Conservation (phyloP, 2,329 filamentous ascomycete genomes). For the Monosporascus sp. region DNA sequence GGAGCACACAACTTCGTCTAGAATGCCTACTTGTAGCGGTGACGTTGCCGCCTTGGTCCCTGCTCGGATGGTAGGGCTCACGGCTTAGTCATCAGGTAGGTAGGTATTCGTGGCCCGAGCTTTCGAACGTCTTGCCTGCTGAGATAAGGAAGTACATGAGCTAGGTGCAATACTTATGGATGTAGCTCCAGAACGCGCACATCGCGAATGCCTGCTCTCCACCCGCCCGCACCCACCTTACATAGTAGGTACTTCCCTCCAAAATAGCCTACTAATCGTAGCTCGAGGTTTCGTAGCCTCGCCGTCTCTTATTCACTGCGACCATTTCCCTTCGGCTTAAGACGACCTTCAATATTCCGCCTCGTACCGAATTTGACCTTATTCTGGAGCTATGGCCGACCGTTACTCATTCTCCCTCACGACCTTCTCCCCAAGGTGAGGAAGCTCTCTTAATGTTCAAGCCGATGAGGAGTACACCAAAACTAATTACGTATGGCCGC, state of each 20-base stretch:
- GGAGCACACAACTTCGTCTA: no score
- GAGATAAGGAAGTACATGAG: no score
- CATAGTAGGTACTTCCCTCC: not conserved
- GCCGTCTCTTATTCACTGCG: slow-evolving; percentile 6
- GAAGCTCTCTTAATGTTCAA: slow-evolving; percentile 40
- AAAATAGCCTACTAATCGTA: not conserved
- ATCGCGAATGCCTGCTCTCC: slow-evolving; percentile 8
- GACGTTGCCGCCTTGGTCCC: no score
- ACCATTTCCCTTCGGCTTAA: slow-evolving; percentile 1
- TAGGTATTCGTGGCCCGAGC: no score
- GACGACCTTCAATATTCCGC: not conserved
- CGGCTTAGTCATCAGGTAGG: no score
- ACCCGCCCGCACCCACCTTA: not conserved
- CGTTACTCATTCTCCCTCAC: slow-evolving; percentile 99
- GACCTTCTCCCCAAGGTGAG: slow-evolving; percentile 94
- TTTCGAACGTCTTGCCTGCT: no score
- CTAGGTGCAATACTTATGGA: not conserved
- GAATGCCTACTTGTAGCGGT: no score
- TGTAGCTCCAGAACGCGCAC: slow-evolving; percentile 1
- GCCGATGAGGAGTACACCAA: slow-evolving; percentile 13
- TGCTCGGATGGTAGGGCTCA: no score
- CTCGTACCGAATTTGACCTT: slow-evolving; percentile 4
- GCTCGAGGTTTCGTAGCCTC: slow-evolving; percentile 15
- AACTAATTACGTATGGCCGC: slow-evolving; percentile 2
- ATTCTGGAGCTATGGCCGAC: slow-evolving; percentile 70